A percentile compares a stretch with the other conserved stretches of the same genome.
Evolutionary conservation across 1,284 basidiomycete genomes (phyloP).

Genomic region (Naganishia cerealis): DNA sequence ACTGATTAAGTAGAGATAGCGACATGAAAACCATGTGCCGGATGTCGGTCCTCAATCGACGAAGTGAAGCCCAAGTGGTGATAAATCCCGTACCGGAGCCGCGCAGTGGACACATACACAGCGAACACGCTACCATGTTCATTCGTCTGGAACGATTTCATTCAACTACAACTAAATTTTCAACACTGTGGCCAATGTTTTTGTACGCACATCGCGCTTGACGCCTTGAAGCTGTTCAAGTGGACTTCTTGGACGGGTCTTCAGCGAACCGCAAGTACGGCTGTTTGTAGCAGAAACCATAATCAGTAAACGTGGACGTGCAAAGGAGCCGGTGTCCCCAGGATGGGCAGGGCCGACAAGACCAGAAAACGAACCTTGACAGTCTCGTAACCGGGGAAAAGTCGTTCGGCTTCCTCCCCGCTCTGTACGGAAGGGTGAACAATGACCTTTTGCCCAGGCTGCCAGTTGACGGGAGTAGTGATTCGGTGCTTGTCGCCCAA

Average conservation of each 20-base stretch:
- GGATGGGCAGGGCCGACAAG: not conserved
- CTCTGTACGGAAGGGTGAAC: constrained; percentile 79
- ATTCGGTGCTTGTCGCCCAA: constrained; percentile 84
- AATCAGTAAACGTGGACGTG: not conserved
- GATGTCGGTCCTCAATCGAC: too few relatives aligned
- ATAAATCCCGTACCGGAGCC: too few relatives aligned
- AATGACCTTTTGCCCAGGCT: constrained; percentile 88
- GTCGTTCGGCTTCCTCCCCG: constrained; percentile 80
- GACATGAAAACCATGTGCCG: too few relatives aligned
- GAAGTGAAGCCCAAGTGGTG: too few relatives aligned
- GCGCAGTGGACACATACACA: too few relatives aligned
- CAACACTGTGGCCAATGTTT: not conserved
- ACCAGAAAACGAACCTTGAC: constrained; percentile 50
- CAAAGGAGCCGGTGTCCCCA: not conserved
- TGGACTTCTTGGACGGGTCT: constrained; percentile 47
- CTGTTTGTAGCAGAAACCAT: constrained; percentile 32
- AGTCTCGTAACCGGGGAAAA: constrained; percentile 57
- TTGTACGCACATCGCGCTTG: not conserved
- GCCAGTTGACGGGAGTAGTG: constrained; percentile 87
- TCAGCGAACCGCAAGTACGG: constrained; percentile 59
- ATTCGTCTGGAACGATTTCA: too few relatives aligned
- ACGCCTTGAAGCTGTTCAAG: constrained; percentile 1
- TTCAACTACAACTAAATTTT: too few relatives aligned
- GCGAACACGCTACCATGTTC: too few relatives aligned
- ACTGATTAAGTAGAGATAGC: too few relatives aligned